These are phyloP conservation scores for Whalleya microplaca DNA, from an alignment of 2,329 filamentous ascomycete genomes.

Conservation along the genomic window DNA sequence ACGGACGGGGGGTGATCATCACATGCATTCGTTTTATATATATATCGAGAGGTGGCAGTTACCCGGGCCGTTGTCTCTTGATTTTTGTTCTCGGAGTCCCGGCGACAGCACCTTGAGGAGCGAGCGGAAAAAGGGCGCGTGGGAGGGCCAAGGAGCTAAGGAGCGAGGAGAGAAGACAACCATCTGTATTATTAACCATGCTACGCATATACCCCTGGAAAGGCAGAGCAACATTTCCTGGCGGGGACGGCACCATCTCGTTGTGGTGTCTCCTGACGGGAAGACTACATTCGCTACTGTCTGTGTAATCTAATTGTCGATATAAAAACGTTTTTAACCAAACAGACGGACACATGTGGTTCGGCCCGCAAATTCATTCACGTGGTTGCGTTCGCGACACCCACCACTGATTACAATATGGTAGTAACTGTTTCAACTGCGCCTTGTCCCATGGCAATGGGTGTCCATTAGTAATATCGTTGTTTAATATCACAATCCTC, in stretches of 20 bases:
- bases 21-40: slow-evolving; percentile 27
- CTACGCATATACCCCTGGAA: slow-evolving; percentile 31
- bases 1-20: slow-evolving; percentile 20
- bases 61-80: slow-evolving; percentile 3
- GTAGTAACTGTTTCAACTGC: too few relatives aligned
- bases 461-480: too few relatives aligned
- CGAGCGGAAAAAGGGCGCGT: slow-evolving; percentile 6
- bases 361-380: background rate
- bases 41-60: slow-evolving; percentile 17
- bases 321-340: slow-evolving; percentile 10
- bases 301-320: slow-evolving; percentile 35
- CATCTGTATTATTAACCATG: slow-evolving; percentile 31
- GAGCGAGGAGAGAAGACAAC: slow-evolving; percentile 23
- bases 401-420: too few relatives aligned
- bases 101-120: slow-evolving; percentile 19
- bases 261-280: slow-evolving; percentile 15
- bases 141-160: slow-evolving; percentile 18
- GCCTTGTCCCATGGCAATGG: too few relatives aligned
- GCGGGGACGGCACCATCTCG: background rate
- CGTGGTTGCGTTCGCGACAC: background rate
- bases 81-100: slow-evolving; percentile 8
- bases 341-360: slow-evolving; percentile 6
- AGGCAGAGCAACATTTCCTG: slow-evolving; percentile 27
- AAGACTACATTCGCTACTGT: slow-evolving; percentile 32
- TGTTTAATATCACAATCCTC: too few relatives aligned